These are phyloP conservation scores for Ustilago sp. DNA, from an alignment of 1,284 basidiomycete species.

Conservation along the genomic window DNA sequence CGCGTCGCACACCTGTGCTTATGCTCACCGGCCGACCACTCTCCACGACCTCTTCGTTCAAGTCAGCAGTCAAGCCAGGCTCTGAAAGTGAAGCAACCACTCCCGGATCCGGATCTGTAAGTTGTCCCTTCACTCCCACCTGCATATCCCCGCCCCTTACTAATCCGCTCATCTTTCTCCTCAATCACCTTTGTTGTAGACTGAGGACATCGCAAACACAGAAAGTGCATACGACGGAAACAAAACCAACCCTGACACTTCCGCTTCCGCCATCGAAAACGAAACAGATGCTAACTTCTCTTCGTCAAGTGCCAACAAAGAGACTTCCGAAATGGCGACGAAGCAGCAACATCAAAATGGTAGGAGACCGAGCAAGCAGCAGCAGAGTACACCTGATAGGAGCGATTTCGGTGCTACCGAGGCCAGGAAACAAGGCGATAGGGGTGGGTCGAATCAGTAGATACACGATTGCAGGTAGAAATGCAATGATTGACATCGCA, in stretches of 20 bases:
- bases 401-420: constrained; percentile 27
- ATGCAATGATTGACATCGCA: too few species aligned
- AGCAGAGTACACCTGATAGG: constrained; percentile 15
- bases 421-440: constrained; percentile 30
- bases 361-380: constrained; percentile 16
- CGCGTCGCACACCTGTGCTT: neutral
- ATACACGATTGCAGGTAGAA: too few species aligned
- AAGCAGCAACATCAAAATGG: constrained; percentile 10
- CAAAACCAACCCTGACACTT: constrained; percentile 13
- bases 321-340: constrained; percentile 22
- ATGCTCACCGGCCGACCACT: neutral
- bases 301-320: constrained; percentile 11
- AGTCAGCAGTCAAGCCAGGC: constrained; percentile 46
- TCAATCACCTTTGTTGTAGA: constrained; percentile 9
- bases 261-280: constrained; percentile 22
- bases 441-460: constrained; percentile 4
- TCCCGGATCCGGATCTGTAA: constrained; percentile 40
- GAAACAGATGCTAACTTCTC: constrained; percentile 31
- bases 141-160: neutral
- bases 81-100: constrained; percentile 44
- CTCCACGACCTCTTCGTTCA: neutral
- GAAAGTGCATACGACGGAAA: constrained; percentile 32
- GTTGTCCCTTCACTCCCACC: neutral
- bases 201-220: constrained; percentile 45
- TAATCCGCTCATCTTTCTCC: neutral